Percentiles rank a stretch among this genome's conserved stretches.
Conservation (phyloP, 192 early-diverging fungal species). For the Pilaira anomala region DNA sequence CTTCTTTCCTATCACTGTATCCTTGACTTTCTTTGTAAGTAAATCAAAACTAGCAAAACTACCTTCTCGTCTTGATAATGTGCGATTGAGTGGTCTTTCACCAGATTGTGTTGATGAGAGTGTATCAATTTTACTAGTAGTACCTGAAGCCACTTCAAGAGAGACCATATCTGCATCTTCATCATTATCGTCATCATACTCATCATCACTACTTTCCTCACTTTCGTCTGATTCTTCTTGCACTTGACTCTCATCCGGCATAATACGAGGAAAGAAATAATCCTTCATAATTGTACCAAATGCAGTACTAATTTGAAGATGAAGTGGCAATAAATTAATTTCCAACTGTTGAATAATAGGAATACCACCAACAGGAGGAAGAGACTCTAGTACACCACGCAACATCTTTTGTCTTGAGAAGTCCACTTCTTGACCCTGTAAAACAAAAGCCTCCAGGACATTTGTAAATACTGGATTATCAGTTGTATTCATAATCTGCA, state of each 20-base stretch:
- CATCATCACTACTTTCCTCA: not conserved
- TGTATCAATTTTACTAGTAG: no score
- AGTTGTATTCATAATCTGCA: constrained; percentile 65
- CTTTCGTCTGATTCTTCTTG: not conserved
- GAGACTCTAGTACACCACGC: constrained; percentile 66
- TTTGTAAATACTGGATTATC: constrained; percentile 53
- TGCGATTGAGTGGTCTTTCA: not conserved
- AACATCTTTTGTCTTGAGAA: constrained; percentile 83
- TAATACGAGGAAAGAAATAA: constrained; percentile 68
- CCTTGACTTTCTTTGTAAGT: not conserved
- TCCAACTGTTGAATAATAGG: constrained; percentile 85
- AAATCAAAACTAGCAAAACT: constrained; percentile 8
- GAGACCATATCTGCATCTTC: not conserved
- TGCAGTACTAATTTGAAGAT: constrained; percentile 80
- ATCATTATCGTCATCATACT: not conserved
- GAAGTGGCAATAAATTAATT: constrained; percentile 74
- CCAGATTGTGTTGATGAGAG: not conserved
- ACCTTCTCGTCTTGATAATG: not conserved
- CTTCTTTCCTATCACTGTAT: not conserved
- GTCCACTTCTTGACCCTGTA: constrained; percentile 51
- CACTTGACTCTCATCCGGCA: no score
- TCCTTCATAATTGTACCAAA: constrained; percentile 70
- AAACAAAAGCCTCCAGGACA: constrained; percentile 53
- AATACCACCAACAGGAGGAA: constrained; percentile 87
- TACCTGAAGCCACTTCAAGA: no score